Conservation (phyloP, 768 basidiomycete species). For the Cytidiella melzeri region DNA sequence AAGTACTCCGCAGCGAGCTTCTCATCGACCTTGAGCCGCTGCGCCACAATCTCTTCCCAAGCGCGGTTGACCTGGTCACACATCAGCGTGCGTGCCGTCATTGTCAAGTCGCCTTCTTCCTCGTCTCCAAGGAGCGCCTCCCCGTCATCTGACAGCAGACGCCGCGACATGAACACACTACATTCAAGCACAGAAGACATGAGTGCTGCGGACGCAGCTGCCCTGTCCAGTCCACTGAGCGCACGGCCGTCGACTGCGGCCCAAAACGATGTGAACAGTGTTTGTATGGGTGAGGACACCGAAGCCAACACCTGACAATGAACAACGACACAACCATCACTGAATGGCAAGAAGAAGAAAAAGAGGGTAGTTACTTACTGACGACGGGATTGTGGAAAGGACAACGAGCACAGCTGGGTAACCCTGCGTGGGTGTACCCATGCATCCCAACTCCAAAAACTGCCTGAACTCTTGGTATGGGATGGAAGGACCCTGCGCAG, state of each 20-base stretch:
- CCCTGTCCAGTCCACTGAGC: conserved; percentile 49
- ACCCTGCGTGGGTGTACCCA: conserved; percentile 69
- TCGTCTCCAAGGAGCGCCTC: conserved; percentile 5
- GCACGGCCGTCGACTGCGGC: conserved; percentile 67
- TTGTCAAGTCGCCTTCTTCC: neutral
- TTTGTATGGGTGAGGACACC: conserved; percentile 30
- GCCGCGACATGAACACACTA: conserved; percentile 47
- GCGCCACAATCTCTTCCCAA: conserved; percentile 41
- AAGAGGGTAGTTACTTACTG: conserved; percentile 35
- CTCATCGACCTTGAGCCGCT: conserved; percentile 42
- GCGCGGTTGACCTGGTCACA: conserved; percentile 38
- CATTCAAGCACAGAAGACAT: conserved; percentile 67
- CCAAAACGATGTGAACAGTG: conserved; percentile 78
- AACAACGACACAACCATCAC: conserved; percentile 23
- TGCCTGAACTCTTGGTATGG: conserved; percentile 70
- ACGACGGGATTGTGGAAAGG: conserved; percentile 71
- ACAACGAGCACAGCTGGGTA: conserved; percentile 81
- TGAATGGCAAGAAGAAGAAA: neutral
- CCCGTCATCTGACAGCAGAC: conserved; percentile 27
- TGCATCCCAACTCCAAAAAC: conserved; percentile 75
- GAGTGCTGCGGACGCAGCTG: conserved; percentile 56
- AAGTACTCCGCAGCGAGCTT: conserved; percentile 37
- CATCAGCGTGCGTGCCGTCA: conserved; percentile 29
- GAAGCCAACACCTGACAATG: conserved; percentile 18
- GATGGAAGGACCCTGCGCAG: conserved; percentile 18